These are phyloP conservation scores for Gaultheria prostrata DNA, from an alignment of 148 eudicot species.

Conservation along the genomic window DNA sequence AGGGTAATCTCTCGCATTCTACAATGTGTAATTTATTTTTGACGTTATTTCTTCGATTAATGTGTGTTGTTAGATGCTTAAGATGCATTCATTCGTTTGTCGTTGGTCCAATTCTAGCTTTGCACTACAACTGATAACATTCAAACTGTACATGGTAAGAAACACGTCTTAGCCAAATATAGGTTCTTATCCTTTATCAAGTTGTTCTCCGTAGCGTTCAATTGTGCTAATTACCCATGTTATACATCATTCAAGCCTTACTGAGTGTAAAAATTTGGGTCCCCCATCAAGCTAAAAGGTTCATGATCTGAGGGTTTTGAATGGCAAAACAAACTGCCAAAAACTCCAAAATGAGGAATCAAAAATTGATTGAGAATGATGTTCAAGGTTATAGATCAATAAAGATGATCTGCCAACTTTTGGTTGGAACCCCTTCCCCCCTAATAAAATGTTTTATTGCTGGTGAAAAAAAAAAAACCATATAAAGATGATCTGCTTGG, in stretches of 20 bases:
- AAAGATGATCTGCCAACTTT: neutral
- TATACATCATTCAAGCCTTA: neutral
- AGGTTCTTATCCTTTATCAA: neutral
- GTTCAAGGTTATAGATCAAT: neutral
- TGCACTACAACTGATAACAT: neutral
- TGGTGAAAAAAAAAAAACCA: too few relatives aligned
- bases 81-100: conserved; percentile 2
- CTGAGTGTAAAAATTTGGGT: neutral
- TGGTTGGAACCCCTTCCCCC: too few relatives aligned
- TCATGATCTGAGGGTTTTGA: neutral
- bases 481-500: neutral
- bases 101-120: neutral
- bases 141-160: neutral
- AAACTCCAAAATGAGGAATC: neutral
- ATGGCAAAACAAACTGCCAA: neutral
- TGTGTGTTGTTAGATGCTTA: neutral
- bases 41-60: neutral
- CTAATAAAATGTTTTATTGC: too few relatives aligned
- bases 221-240: neutral
- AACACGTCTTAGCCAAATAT: neutral
- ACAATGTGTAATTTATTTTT: neutral
- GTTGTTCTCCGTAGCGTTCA: neutral
- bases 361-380: neutral
- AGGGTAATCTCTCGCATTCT: conserved; percentile 45
- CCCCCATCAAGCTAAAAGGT: neutral